Conservation (phyloP, 139 green algal species). For the Zygnema cylindricum region DNA sequence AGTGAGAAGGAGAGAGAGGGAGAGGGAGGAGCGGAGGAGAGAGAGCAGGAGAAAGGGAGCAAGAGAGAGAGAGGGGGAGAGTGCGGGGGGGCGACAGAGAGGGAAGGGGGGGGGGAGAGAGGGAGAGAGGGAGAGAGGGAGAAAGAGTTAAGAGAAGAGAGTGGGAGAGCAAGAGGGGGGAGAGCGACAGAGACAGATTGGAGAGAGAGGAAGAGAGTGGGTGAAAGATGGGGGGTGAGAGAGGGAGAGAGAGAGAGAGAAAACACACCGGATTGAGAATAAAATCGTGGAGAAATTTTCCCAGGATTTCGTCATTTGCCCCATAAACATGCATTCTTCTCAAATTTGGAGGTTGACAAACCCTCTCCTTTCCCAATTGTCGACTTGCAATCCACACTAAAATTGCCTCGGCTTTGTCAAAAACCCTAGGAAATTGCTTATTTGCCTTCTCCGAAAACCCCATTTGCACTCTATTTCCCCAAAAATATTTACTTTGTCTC, state of each 20-base stretch:
- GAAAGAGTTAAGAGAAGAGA: neutral
- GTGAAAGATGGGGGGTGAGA: neutral
- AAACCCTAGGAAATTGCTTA: too few relatives aligned
- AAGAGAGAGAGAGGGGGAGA: conserved; percentile 1
- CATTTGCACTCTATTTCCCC: too few relatives aligned
- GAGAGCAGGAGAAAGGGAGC: conserved; percentile 7
- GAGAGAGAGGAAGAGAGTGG: neutral
- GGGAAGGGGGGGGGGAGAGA: neutral
- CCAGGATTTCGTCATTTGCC: conserved; percentile 35
- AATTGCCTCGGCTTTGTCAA: conserved; percentile 50
- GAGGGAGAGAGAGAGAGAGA: neutral
- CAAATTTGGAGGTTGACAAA: conserved; percentile 42
- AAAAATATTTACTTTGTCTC: too few relatives aligned
- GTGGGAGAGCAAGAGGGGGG: neutral
- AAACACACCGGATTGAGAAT: conserved; percentile 24
- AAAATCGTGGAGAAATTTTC: conserved; percentile 34
- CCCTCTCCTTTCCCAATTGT: neutral
- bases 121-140: neutral
- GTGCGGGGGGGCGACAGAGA: neutral
- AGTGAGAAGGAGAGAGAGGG: neutral
- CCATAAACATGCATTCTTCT: conserved; percentile 55
- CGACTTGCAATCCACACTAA: conserved; percentile 29
- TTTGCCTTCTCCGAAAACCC: too few relatives aligned
- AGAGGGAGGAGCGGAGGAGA: neutral
- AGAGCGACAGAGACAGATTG: neutral